Evolutionary conservation across 2,329 filamentous ascomycete species (phyloP), one percentile per base, ranked within the genome.

Genomic region (Daldinia sp.): DNA sequence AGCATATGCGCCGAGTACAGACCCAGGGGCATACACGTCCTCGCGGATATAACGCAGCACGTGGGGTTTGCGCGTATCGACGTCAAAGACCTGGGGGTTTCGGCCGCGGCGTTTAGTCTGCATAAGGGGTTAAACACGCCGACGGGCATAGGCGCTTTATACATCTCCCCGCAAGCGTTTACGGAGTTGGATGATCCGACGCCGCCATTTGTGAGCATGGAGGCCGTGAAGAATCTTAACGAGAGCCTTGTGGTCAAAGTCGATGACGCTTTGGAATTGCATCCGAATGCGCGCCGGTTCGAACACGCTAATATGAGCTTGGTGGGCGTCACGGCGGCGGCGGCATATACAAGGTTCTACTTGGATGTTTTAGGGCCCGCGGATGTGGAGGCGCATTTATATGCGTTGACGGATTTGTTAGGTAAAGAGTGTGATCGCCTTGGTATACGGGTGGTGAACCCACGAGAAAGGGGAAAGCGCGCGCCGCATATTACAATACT

Each of bases 41-140:
- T 80, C 0, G 75, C 71, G 0, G 78, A 79, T 57, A 7, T 76
- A 2, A 77, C 78, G 1, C 78, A 79, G 65, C 76, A 78, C 6
- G 76, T 78, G 12, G 80, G 80, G 0, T 77, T 81, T 20, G 65
- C 73, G 0, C 56, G 58, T 1, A 64, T 81, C 18, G 75, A 80
- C 44, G 70, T 78, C 4, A 55, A 65, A 28, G 64, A 65, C 0
- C 35, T 74, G 2, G 74, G 73, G 4, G 68, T 78, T 0, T 79
- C 78, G 2, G 78, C 77, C 1, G 78, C 72, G 0, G 77, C 77
- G 0, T 79, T 79, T 44, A 74, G 73, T 3, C 56, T 78, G 12
- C 78, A 79, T 71, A 80, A 80, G 73, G 78, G 76, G 0, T 73
- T 80, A 15, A 74, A 73, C 60, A 78, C 74, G 33, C 78, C 78